Evolutionary conservation across 1,139 yeast genomes (phyloP).

Genomic region (Nakaseomyces glabratus): DNA sequence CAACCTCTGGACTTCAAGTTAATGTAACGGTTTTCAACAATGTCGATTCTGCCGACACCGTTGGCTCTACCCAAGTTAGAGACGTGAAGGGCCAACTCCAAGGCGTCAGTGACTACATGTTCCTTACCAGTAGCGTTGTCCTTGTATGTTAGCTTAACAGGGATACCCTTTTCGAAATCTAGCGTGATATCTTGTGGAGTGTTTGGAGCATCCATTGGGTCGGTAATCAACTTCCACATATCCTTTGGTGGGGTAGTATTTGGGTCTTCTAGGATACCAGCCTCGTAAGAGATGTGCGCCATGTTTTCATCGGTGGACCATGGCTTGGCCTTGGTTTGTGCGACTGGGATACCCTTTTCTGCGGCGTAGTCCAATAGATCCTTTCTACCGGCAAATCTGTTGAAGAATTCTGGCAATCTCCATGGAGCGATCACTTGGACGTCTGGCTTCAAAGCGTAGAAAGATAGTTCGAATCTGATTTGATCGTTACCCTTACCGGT

Average conservation of each 20-base stretch:
- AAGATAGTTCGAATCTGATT: conserved; percentile 92
- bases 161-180: conserved; percentile 78
- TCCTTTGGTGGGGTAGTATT: conserved; percentile 98
- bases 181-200: conserved; percentile 82
- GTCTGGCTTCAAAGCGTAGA: conserved; percentile 96
- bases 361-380: conserved; percentile 92
- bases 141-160: conserved; percentile 62
- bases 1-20: conserved; percentile 99
- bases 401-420: conserved; percentile 93
- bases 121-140: conserved; percentile 46
- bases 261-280: conserved; percentile 97
- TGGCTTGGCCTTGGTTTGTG: conserved; percentile 97
- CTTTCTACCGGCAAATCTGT: conserved; percentile 95
- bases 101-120: conserved; percentile 53
- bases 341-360: conserved; percentile 80
- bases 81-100: conserved; percentile 85
- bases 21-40: conserved; percentile 96
- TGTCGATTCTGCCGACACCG: conserved; percentile 98
- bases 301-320: conserved; percentile 99
- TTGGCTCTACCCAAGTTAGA: conserved; percentile 95
- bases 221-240: conserved; percentile 98
- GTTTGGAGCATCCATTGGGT: conserved; percentile 91
- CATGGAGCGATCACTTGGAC: conserved; percentile 97
- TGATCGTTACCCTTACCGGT: conserved; percentile 99
- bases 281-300: conserved; percentile 98